Conservation (phyloP, 495 filamentous ascomycete species). For the Chaetomium tenue region DNA sequence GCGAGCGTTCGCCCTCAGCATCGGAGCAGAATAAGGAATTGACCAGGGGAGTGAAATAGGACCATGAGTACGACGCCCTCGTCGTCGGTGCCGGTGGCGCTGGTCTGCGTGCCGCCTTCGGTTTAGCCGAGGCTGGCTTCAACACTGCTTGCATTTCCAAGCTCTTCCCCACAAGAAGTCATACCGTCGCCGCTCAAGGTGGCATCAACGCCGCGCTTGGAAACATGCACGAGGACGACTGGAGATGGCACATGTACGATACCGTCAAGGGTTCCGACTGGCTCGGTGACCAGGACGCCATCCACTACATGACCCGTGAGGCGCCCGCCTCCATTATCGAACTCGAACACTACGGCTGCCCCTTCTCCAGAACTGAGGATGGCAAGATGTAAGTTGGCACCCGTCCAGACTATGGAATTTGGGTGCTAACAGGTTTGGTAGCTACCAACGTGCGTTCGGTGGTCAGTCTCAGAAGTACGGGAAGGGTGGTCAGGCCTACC, state of each 20-base stretch:
- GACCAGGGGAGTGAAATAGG: slow-evolving; percentile 37
- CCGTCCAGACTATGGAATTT: background rate
- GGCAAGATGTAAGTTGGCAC: slow-evolving; percentile 69
- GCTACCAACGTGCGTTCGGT: slow-evolving; percentile 95
- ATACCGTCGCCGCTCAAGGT: slow-evolving; percentile 92
- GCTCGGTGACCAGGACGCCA: slow-evolving; percentile 97
- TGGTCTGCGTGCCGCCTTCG: slow-evolving; percentile 92
- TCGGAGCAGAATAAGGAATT: slow-evolving; percentile 24
- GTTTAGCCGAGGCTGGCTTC: slow-evolving; percentile 95
- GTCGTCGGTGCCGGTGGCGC: slow-evolving; percentile 94
- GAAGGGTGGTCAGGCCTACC: slow-evolving; percentile 95
- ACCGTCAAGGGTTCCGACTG: slow-evolving; percentile 98
- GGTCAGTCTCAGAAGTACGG: slow-evolving; percentile 93
- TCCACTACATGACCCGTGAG: slow-evolving; percentile 98
- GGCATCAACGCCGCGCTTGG: slow-evolving; percentile 96
- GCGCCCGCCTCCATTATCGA: slow-evolving; percentile 89
- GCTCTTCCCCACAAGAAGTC: slow-evolving; percentile 91
- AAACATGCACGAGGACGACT: slow-evolving; percentile 87
- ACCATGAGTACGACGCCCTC: slow-evolving; percentile 71
- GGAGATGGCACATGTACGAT: slow-evolving; percentile 99
- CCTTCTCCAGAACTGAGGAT: slow-evolving; percentile 95
- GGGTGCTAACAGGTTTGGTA: slow-evolving; percentile 24
- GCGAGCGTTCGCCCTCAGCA: background rate
- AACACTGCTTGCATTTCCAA: slow-evolving; percentile 98
- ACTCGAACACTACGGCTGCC: slow-evolving; percentile 95